Percentiles rank a stretch among this genome's conserved stretches.
phyloP scores from a whole-genome alignment of 495 filamentous ascomycete genomes.

The Podospora fimiseda region DNA sequence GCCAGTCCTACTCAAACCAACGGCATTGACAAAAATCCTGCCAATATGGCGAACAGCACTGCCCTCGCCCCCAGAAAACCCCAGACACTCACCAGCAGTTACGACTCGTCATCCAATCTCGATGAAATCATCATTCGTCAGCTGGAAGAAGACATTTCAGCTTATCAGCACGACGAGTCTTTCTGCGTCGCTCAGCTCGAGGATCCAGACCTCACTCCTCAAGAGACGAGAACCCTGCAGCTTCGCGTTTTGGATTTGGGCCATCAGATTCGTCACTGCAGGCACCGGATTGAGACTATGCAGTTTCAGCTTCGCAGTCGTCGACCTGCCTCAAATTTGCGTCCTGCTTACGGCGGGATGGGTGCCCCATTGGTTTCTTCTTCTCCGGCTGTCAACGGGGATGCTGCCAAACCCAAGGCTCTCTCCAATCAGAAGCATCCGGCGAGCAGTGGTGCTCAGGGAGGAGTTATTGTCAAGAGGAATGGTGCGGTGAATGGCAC shows the following conservation, averaged over 20 bases:
- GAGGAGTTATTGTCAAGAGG: background rate
- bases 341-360: background rate
- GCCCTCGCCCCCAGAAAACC: background rate
- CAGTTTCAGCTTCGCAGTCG: constrained; percentile 15
- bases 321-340: background rate
- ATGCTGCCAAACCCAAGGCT: too few species aligned
- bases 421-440: too few species aligned
- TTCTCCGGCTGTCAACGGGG: background rate
- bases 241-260: constrained; percentile 35
- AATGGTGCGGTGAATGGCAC: background rate
- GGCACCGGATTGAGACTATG: constrained; percentile 33
- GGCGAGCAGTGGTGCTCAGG: background rate
- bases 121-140: constrained; percentile 38
- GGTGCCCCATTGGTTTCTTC: background rate
- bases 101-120: constrained; percentile 18
- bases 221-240: constrained; percentile 36
- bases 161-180: constrained; percentile 35
- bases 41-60: background rate
- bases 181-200: constrained; percentile 32
- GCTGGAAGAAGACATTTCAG: constrained; percentile 36
- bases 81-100: background rate
- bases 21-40: background rate
- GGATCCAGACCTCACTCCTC: constrained; percentile 31
- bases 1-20: background rate
- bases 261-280: constrained; percentile 38